A percentile compares a stretch with the other conserved stretches of the same genome.
phyloP scores from a whole-genome alignment of 2,329 filamentous ascomycete species.

The Trichoderma gracile region DNA sequence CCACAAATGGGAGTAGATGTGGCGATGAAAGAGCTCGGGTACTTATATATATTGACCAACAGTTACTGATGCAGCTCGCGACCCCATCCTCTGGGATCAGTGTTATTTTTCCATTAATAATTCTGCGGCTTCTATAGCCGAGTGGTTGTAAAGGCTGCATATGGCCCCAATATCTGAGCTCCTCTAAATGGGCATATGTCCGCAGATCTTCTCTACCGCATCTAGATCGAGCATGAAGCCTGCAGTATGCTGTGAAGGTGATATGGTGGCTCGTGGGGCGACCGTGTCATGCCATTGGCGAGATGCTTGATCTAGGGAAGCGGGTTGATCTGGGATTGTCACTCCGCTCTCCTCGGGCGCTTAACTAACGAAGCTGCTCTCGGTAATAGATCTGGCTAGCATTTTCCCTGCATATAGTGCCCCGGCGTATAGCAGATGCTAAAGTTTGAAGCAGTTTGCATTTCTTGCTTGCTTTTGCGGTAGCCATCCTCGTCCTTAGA shows the following conservation, averaged over 20 bases:
- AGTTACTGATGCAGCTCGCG: not conserved
- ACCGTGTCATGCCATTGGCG: constrained; percentile 13
- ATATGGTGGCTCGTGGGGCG: constrained; percentile 4
- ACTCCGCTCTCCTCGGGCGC: not conserved
- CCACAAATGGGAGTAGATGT: not conserved
- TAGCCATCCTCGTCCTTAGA: constrained; percentile 37
- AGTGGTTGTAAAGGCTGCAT: not conserved
- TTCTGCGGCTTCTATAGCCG: constrained; percentile 1
- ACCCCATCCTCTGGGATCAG: not conserved
- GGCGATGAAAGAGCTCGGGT: not conserved
- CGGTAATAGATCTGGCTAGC: constrained; percentile 19
- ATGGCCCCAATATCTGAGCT: not conserved
- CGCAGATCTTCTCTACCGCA: constrained; percentile 1
- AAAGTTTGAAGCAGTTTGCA: not conserved
- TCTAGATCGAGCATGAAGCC: not conserved
- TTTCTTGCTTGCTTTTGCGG: not conserved
- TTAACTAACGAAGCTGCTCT: not conserved
- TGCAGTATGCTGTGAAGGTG: not conserved
- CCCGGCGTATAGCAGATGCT: not conserved
- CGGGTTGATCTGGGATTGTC: not conserved
- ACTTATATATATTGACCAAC: not conserved
- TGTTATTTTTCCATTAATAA: not conserved
- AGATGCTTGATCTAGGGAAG: not conserved
- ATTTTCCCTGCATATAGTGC: not conserved
- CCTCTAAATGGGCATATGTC: constrained; percentile 12